These are phyloP conservation scores for Periconia macrospinosa DNA, from an alignment of 2,329 filamentous ascomycete genomes.

Conservation along the genomic window DNA sequence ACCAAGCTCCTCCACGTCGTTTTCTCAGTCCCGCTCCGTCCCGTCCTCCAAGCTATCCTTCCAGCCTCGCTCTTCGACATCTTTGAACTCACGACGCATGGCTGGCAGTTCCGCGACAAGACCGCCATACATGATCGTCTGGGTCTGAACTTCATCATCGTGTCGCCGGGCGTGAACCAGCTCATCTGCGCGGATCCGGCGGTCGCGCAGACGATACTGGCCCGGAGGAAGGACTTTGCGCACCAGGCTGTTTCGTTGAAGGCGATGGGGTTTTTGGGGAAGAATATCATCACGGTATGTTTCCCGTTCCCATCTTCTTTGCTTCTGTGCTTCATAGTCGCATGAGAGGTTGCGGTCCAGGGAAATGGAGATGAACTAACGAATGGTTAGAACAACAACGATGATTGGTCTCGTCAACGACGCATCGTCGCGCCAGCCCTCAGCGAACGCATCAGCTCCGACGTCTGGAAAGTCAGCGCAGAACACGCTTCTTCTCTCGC, in stretches of 20 bases:
- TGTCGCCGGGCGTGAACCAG: constrained; percentile 13
- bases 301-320: constrained; percentile 3
- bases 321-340: too few species aligned
- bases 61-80: constrained; percentile 15
- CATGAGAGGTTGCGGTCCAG: too few species aligned
- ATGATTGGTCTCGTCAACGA: constrained; percentile 49
- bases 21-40: background rate
- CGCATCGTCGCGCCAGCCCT: constrained; percentile 47
- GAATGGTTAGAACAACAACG: constrained; percentile 12
- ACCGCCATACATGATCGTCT: constrained; percentile 10
- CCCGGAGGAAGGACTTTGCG: constrained; percentile 21
- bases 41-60: background rate
- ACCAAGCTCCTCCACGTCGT: background rate
- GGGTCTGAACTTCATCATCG: constrained; percentile 19
- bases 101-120: constrained; percentile 16
- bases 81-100: constrained; percentile 15
- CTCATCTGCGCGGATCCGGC: constrained; percentile 19
- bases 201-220: constrained; percentile 16
- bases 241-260: constrained; percentile 16
- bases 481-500: constrained; percentile 19
- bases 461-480: constrained; percentile 57
- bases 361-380: too few species aligned
- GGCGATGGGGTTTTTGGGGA: constrained; percentile 19
- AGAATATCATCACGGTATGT: constrained; percentile 27
- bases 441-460: constrained; percentile 46